Evolutionary conservation across 2,329 filamentous ascomycete species (phyloP), one percentile per base, ranked within the genome.

Genomic region (Hypoxylon sp.): DNA sequence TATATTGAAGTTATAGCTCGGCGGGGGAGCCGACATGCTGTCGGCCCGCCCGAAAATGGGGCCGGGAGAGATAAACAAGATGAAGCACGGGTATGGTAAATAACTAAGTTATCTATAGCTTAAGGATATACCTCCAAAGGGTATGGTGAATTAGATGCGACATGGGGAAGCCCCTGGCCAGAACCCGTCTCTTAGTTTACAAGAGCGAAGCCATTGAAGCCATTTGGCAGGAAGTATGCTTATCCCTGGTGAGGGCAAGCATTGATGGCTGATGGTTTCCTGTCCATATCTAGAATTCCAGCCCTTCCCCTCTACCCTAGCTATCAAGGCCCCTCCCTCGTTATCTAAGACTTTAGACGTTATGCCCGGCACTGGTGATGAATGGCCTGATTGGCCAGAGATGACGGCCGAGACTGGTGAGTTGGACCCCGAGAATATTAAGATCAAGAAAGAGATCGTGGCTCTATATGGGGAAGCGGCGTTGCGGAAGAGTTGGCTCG

Each of bases 401-500:
- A 64, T 61, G 41, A 66, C 52, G 10, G 49, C 59, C 8, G 59
- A 71, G 32, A 59, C 47, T 6, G n/a, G 32, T 8, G 32, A 44
- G 10, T 59, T 70, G 43, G 71, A 75, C 39, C 52, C 67, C 8
- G 74, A 73, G 49, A 75, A 73, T 54, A 44, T 70, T 2, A 59
- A 62, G 22, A 55, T 65, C 37, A 81, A 80, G 67, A 72, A 72
- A 52, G 70, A 72, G 1, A 76, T 81, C 22, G 71, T 76, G 30
- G 69, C 70, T 2, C 62, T 76, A 41, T 80, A 78, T 52, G 79
- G 79, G 4, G 70, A 72, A 32, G 75, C 73, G 3, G 72, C 73
- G 1, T 62, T 81, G 10, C 65, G 64, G 13, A 58, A 73, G 62
- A 77, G 77, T 64, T 81, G 79, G 79, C 49, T 79, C 19, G 71